Evolutionary conservation across 495 filamentous ascomycete genomes (phyloP), one percentile per base, ranked within the genome.

Genomic region (Podospora pseudopauciseta): DNA sequence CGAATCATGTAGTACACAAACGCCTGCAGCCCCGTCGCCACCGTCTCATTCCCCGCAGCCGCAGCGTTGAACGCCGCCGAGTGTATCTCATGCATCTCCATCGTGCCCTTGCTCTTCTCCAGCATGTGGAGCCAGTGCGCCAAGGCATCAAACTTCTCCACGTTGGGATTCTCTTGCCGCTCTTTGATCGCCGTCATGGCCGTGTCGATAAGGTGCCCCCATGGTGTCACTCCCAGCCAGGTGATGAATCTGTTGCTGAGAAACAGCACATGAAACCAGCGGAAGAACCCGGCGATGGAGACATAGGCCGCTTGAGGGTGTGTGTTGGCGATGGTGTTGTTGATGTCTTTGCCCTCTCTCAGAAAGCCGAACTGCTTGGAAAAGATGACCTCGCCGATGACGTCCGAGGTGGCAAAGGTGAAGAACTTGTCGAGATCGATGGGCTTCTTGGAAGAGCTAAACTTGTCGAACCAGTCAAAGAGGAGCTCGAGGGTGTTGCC

Each of bases 1-100:
- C 75, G 73, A 27, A 77, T 71, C 67, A 72, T 69, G 54, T 72
- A 64, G 23, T 78, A 77, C 23, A 78, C 64, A 54, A 85, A 75
- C 0, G 77, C 74, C 66, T 83, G 79, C 26, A 80, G 68, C 1
- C 77, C 75, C 0, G 79, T 72, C 28, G 75, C 75, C 4, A 83
- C 71, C 1, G 83, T 84, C 64, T 85, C 84, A 6, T 76, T 78
- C 0, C 83, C 83, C 1, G 82, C 82, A 15, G 78, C 81, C 6
- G 83, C 65, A 39, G 74, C 85, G 1, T 70, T 73, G 30, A 79
- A 79, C 5, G 79, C 79, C 3, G 75, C 74, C 11, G 72, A 71
- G 32, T 79, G 73, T 27, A 85, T 73, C 60, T 84, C 82, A 15
- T 71, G 67, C 66, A 81, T 77, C 4, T 71, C 64, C 75, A 85